Evolutionary conservation across 2,329 filamentous ascomycete species (phyloP), one percentile per base, ranked within the genome.

Genomic region (Neonectria magnoliae): DNA sequence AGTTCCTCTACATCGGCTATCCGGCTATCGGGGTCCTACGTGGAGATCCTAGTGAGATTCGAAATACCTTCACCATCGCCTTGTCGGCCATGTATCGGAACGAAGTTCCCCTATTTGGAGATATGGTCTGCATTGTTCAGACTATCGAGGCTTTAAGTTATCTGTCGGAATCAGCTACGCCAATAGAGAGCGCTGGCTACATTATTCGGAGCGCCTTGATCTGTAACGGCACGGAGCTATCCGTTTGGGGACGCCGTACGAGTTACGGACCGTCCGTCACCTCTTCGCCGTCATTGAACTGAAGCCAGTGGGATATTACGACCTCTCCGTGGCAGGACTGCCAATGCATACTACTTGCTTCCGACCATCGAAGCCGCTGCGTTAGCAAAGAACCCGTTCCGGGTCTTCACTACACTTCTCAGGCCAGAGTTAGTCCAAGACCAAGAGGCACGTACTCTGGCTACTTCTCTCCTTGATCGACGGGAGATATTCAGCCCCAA

Each of bases 331-430:
- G 0, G 83, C 81, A 3, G 80, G 80, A 0, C 75, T 87, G 14
- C 85, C 84, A 0, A 80, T 87, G 72, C 83, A 86, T 59, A 83
- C 83, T 1, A 87, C 84, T 0, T 82, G 80, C 9, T 87, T 87
- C 64, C 80, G 85, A 2, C 83, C 84, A 74, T 71, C 0, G 75
- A 69, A 5, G 56, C 64, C 0, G 67, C 73, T 2, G 76, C 81
- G 0, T 73, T 86, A 3, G 62, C 70, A 8, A 71, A 65, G 16
- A 72, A 72, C 16, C 70, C 70, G 0, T 86, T 86, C 58, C 75
- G 78, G 7, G 73, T 80, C 8, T 81, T 81, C 50, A 77, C 76
- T 2, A 76, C 79, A 0, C 59, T 81, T 3, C 73, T 81, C 7
- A 72, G 84, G 0, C 77, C 79, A 18, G 81, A 84, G 3, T 73